phyloP scores from a whole-genome alignment of 148 eudicot species.

The Pharnaceum exiguum region DNA sequence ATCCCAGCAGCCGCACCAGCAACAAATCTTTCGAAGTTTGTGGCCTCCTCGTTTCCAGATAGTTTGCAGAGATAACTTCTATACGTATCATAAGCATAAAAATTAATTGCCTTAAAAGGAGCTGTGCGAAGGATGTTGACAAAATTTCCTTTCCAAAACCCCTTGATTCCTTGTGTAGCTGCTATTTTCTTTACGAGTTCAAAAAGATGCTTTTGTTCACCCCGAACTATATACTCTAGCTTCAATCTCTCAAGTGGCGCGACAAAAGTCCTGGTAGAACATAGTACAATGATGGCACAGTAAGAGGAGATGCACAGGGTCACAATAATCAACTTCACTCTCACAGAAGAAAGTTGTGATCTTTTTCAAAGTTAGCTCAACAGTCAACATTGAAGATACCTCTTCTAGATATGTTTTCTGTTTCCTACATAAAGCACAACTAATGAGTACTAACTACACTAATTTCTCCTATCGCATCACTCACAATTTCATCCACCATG shows the following conservation, averaged over 20 bases:
- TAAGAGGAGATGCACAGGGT: constrained; percentile 9
- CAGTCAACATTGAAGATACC: no score
- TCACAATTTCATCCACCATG: no score
- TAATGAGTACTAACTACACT: no score
- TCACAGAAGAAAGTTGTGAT: no score
- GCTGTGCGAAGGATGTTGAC: constrained; percentile 95
- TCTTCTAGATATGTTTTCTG: no score
- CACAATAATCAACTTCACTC: neutral
- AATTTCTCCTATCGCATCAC: no score
- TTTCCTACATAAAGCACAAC: no score
- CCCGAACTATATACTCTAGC: constrained; percentile 93
- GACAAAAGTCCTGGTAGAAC: constrained; percentile 71
- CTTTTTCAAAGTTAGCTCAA: no score
- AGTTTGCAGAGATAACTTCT: constrained; percentile 61
- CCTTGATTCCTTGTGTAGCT: constrained; percentile 76
- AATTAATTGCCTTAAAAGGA: constrained; percentile 91
- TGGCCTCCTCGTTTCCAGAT: constrained; percentile 76
- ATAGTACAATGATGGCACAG: constrained; percentile 2
- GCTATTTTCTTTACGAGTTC: constrained; percentile 73
- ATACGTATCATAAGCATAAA: constrained; percentile 92
- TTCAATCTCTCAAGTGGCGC: constrained; percentile 98
- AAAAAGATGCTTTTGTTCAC: constrained; percentile 70
- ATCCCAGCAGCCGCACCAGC: constrained; percentile 98
- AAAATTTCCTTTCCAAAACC: constrained; percentile 98
- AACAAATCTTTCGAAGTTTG: constrained; percentile 84